These are phyloP conservation scores for Trichomonas tenax DNA, from an alignment of 208 protist species.

Conservation along the genomic window DNA sequence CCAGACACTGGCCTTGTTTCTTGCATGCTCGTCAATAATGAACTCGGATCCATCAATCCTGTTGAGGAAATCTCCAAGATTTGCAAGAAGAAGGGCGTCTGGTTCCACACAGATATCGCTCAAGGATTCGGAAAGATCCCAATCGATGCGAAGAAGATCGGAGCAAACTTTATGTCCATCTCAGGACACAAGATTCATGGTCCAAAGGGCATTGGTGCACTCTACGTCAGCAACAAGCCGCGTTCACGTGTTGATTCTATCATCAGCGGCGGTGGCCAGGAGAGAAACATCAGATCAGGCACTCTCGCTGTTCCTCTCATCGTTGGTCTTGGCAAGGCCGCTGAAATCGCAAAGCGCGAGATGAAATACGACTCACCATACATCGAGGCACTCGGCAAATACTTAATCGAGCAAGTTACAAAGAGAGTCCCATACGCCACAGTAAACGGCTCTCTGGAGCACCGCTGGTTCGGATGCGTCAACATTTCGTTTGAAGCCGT, in stretches of 20 bases:
- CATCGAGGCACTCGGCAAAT: constrained; percentile 53
- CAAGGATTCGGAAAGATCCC: constrained; percentile 87
- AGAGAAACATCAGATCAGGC: constrained; percentile 69
- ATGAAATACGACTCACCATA: constrained; percentile 74
- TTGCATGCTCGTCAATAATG: constrained; percentile 94
- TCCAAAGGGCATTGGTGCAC: constrained; percentile 49
- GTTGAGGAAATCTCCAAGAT: constrained; percentile 79
- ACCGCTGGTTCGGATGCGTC: constrained; percentile 75
- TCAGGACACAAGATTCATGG: constrained; percentile 81
- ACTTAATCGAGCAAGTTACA: constrained; percentile 61
- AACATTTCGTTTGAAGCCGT: constrained; percentile 96
- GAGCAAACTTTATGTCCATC: constrained; percentile 80
- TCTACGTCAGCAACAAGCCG: constrained; percentile 65
- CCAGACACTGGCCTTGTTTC: constrained; percentile 78
- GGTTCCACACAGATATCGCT: constrained; percentile 77
- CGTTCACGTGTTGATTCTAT: constrained; percentile 83
- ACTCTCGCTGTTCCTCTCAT: constrained; percentile 35
- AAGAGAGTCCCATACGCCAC: constrained; percentile 13
- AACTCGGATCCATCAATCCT: constrained; percentile 76
- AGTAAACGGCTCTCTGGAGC: constrained; percentile 59
- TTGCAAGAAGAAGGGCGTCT: constrained; percentile 61
- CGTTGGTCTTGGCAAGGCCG: constrained; percentile 45
- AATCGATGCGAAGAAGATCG: constrained; percentile 67
- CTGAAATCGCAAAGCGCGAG: constrained; percentile 51
- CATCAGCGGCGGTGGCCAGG: constrained; percentile 91